Base-by-base conservation (phyloP, 208 protist genomes). In the Leishmania tarentolae region DNA sequence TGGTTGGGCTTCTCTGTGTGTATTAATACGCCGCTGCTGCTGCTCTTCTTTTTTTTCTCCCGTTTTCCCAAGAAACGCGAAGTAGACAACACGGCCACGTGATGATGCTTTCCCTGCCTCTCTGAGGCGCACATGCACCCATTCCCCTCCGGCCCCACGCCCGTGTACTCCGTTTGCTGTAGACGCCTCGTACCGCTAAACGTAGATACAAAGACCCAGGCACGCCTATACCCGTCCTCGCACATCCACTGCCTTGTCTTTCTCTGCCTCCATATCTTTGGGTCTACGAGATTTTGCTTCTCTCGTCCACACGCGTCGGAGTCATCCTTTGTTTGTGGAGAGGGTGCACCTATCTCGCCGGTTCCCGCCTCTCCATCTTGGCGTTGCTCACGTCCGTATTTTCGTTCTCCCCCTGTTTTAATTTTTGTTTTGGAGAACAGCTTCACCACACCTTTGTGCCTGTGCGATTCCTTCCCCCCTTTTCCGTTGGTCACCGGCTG, bases 1-100 rank as follows among this genome's bases (percentile, higher is more conserved):
- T 80, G 24, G 31, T 53, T 76, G 37, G 68, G 56, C 56, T 28
- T 75, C 42, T 35, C 19, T 75, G 70, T 75, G 70, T 53, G 70
- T 57, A 44, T 5, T n/a, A 37, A 24, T 44, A 5, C n/a, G 28
- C 70, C 57, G 21, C 68, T 70, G 28, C 19, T 53, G 19, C 46
- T 74, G 24, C 35, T 37, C 24, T 56, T 44, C 28, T 28, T 75
- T 73, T n/a, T 31, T 24, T 50, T 47, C 68, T 73, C 31, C 31
- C 11, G 68, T 50, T 35, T 46, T 35, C 35, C 57, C 8, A 6
- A 63, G 57, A 63, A 63, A 35, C 24, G 57, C 28, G 24, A 31
- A 13, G 8, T 31, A 31, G 57, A 63, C 28, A 63, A 63, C 28
- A 2, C 17, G 3, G 57, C 8, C 28, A 28, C 17, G 57, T 63